Evolutionary conservation across 805 yeast genomes (phyloP), one percentile per base, ranked within the genome.

Genomic region (Scheffersomyces coipomensis): DNA sequence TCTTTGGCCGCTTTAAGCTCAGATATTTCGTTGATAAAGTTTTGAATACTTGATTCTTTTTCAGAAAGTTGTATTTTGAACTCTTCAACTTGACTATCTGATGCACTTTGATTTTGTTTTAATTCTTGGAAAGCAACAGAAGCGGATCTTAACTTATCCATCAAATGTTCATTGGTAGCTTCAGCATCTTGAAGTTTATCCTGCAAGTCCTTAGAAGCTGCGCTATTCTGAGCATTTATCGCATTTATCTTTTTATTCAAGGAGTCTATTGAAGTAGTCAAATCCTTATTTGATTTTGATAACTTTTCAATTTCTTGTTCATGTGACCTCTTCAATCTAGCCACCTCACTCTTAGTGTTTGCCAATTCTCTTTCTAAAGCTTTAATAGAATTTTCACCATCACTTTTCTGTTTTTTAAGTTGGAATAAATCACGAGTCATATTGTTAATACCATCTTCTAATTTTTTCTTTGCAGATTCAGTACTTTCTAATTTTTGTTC

Each of bases 391-490:
- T 66, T 65, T 33, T 75, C 80, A 5, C 73, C 51, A 0, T 75
- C 73, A 2, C 75, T 79, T 42, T 81, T 82, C 24, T 79, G 79
- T 39, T 77, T 78, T 0, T 80, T 73, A 31, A 88, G 65, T 34
- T 75, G 75, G 58, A 88, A 77, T 22, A 90, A 65, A 47, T 90
- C 98, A 29, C 91, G 69, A 39, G 83, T 85, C 96, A 90, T 86
- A 49, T 88, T 89, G 55, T 89, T 89, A 37, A 90, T 83, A 3
- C 96, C 97, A 43, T 79, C 83, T 52, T 90, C 97, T 1, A 91
- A 85, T 46, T 76, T 82, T 19, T 71, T 70, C 49, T 79, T 83
- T 10, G 73, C 75, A 7, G 56, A 58, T 32, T 64, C 70, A 6
- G 64, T 39, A 2, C 53, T 43, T 3, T 53, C 54, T 12, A 73